Evolutionary conservation across 2,329 filamentous ascomycete species (phyloP).

Genomic region (Penicillium polonicum): DNA sequence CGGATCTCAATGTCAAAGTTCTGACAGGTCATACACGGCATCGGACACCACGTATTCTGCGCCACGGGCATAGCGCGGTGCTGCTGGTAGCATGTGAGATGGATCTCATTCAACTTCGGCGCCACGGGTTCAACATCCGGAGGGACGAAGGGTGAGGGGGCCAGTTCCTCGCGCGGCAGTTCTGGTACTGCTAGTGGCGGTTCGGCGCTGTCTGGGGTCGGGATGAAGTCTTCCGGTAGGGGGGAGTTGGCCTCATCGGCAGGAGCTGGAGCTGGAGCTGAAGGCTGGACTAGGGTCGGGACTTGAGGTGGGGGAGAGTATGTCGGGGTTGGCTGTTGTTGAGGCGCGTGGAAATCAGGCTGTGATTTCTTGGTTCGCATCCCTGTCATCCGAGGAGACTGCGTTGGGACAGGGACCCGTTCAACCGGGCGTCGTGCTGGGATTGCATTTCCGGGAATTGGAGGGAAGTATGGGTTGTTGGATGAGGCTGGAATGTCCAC

Average conservation of each 20-base stretch:
- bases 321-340: not conserved
- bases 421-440: conserved; percentile 5
- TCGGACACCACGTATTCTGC: conserved; percentile 41
- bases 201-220: conserved; percentile 29
- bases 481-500: not conserved
- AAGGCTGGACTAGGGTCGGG: not conserved
- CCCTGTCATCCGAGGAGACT: conserved; percentile 1
- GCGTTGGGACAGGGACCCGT: conserved; percentile 3
- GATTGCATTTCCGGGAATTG: not conserved
- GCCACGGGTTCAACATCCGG: conserved; percentile 36
- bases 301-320: not conserved
- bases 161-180: conserved; percentile 15
- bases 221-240: conserved; percentile 36
- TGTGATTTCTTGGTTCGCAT: conserved; percentile 3
- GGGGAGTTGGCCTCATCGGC: conserved; percentile 15
- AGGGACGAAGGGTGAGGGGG: conserved; percentile 23
- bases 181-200: conserved; percentile 15
- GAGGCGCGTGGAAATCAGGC: conserved; percentile 1
- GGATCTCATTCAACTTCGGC: conserved; percentile 37
- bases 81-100: conserved; percentile 42
- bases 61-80: conserved; percentile 38
- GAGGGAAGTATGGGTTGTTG: conserved; percentile 12
- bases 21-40: conserved; percentile 47
- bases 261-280: not conserved
- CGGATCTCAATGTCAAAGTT: conserved; percentile 39